Conservation (phyloP, 2,329 filamentous ascomycete genomes). For the Hymenoscyphus linearis region DNA sequence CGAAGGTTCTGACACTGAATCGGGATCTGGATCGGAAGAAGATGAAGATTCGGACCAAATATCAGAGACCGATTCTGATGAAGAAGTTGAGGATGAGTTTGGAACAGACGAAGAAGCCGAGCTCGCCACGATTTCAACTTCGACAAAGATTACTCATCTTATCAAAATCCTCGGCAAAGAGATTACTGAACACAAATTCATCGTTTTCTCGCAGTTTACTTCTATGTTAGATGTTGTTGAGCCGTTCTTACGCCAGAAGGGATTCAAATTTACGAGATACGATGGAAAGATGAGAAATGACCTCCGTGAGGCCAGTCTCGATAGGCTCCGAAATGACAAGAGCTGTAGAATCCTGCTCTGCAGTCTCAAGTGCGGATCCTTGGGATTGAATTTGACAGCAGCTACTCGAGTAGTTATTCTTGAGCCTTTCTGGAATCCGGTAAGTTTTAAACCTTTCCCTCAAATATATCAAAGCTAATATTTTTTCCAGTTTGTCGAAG, state of each 20-base stretch:
- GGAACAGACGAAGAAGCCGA: conserved; percentile 37
- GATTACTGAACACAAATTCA: conserved; percentile 82
- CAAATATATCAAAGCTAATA: conserved; percentile 11
- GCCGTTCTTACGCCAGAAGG: conserved; percentile 73
- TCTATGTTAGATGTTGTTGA: conserved; percentile 97
- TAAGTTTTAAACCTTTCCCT: conserved; percentile 14
- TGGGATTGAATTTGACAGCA: conserved; percentile 91
- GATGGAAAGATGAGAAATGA: conserved; percentile 96
- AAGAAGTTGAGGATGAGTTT: conserved; percentile 32
- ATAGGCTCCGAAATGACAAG: conserved; percentile 68
- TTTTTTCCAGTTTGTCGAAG: conserved; percentile 76
- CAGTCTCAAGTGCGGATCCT: conserved; percentile 85
- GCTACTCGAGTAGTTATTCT: conserved; percentile 90
- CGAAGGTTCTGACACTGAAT: conserved; percentile 31
- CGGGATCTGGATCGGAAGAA: conserved; percentile 20
- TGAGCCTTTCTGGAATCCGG: conserved; percentile 96
- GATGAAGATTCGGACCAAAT: conserved; percentile 23
- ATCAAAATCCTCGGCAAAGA: conserved; percentile 77
- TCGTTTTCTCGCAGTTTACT: conserved; percentile 97
- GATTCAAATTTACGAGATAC: conserved; percentile 80
- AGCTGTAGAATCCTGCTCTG: conserved; percentile 80
- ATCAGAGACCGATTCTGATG: conserved; percentile 34
- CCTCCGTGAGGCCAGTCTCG: conserved; percentile 78
- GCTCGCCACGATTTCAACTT: conserved; percentile 55
- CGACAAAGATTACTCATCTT: conserved; percentile 87